A percentile compares a stretch with the other conserved stretches of the same genome.
phyloP scores from a whole-genome alignment of 805 yeast genomes.

The Candida tammaniensis region DNA sequence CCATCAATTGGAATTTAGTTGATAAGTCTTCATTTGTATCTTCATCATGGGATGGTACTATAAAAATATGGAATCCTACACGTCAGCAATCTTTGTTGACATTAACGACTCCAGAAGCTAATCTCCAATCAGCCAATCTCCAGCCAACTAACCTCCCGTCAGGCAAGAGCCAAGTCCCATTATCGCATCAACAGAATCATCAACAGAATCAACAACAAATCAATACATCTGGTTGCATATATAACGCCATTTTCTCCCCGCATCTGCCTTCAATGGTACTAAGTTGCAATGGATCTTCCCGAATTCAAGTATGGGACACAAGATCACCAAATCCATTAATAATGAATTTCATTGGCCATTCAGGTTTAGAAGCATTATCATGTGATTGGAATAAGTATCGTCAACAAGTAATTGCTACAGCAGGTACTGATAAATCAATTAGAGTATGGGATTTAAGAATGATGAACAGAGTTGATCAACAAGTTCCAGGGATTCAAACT shows the following conservation, averaged over 20 bases:
- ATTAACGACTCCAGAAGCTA: constrained; percentile 21
- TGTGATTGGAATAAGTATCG: constrained; percentile 92
- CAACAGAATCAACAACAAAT: constrained; percentile 24
- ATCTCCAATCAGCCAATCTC: constrained; percentile 20
- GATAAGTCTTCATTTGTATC: constrained; percentile 69
- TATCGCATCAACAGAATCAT: constrained; percentile 36
- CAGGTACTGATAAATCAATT: constrained; percentile 86
- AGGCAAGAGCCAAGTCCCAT: constrained; percentile 31
- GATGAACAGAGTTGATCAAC: constrained; percentile 43
- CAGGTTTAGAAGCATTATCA: constrained; percentile 74
- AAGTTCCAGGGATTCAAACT: constrained; percentile 32
- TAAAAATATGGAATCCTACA: constrained; percentile 74
- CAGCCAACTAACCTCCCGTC: no score
- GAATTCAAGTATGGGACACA: constrained; percentile 77
- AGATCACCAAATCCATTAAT: constrained; percentile 63
- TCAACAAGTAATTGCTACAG: constrained; percentile 75
- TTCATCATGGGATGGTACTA: constrained; percentile 89
- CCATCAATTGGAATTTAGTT: constrained; percentile 70
- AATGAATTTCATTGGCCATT: constrained; percentile 65
- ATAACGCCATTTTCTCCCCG: constrained; percentile 79
- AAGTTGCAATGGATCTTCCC: constrained; percentile 73
- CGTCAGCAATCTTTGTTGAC: constrained; percentile 58
- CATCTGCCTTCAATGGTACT: constrained; percentile 71
- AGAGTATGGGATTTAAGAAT: constrained; percentile 87
- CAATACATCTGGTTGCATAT: constrained; percentile 59